Evolutionary conservation across 2,329 filamentous ascomycete genomes (phyloP), one percentile per base, ranked within the genome.

Genomic region (Scedosporium minutisporum): DNA sequence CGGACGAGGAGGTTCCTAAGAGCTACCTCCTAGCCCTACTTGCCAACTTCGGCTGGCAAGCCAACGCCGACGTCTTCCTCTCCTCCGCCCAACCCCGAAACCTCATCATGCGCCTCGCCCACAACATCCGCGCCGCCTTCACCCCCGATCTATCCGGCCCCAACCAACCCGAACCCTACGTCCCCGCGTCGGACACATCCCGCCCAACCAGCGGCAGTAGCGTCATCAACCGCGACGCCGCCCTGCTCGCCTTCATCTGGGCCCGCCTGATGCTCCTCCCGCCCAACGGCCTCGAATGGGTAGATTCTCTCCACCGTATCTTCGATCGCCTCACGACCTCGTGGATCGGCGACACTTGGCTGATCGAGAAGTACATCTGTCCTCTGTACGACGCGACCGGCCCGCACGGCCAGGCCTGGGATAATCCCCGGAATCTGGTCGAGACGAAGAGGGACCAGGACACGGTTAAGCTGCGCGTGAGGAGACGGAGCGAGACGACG

Each of bases 201-300:
- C 71, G 70, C 73, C 73, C 73, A 64, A 68, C 72, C 70, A 71
- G 70, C 68, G 72, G 71, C 66, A 71, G 72, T 57, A 68, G 67
- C 44, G 65, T 67, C 38, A 64, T 71, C 79, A 83, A 84, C 68
- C 70, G 82, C 23, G 76, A 82, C 59, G 74, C 78, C 3, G 85
- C 88, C 3, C 81, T 87, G 65, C 95, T 95, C 72, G 85, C 87
- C 51, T 84, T 87, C 59, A 78, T 90, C 57, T 96, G 91, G 90
- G 85, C 88, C 3, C 80, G 79, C 14, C 78, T 87, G 60, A 74
- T 89, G 65, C 78, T 88, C 69, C 77, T 76, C 16, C 74, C 77
- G 27, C 72, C 78, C 57, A 72, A 75, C 59, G 75, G 75, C 42
- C 73, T 78, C 64, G 80, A 82, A 66, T 82, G 85, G 73, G 81